A percentile compares a stretch with the other conserved stretches of the same genome.
Evolutionary conservation across 768 basidiomycete genomes (phyloP).

Genomic region (Agrocybe praecox): DNA sequence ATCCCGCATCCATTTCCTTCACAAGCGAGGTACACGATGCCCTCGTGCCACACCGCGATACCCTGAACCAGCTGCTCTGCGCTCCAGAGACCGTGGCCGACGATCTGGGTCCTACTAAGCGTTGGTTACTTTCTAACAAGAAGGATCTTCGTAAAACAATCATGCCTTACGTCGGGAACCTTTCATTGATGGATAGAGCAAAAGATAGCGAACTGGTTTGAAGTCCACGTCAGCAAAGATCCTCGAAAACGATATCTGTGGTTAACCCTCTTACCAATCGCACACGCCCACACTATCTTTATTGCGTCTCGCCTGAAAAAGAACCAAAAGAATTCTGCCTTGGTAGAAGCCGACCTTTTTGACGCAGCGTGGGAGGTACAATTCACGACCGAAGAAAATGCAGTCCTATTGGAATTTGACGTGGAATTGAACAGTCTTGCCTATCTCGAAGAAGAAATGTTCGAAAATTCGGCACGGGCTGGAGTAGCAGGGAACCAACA

Average conservation of each 20-base stretch:
- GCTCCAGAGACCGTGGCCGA: constrained; percentile 3
- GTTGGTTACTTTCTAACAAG: constrained; percentile 12
- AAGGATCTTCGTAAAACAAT: constrained; percentile 3
- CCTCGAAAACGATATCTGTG: constrained; percentile 1
- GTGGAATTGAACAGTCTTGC: constrained; percentile 23
- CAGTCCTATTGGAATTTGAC: constrained; percentile 12
- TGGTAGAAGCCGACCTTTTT: not conserved
- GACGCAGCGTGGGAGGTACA: constrained; percentile 8
- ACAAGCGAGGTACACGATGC: constrained; percentile 14
- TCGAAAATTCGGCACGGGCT: constrained; percentile 17
- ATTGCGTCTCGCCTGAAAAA: constrained; percentile 8
- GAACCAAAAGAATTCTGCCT: not conserved
- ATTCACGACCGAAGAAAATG: not conserved
- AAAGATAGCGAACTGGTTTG: constrained; percentile 26
- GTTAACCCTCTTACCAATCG: constrained; percentile 10
- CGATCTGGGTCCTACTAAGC: constrained; percentile 14
- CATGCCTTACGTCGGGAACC: constrained; percentile 15
- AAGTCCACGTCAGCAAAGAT: constrained; percentile 13
- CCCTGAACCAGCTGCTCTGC: constrained; percentile 9
- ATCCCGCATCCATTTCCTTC: constrained; percentile 19
- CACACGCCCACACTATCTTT: constrained; percentile 15
- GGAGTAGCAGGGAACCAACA: constrained; percentile 16
- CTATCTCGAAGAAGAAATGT: constrained; percentile 27
- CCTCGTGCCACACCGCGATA: constrained; percentile 5
- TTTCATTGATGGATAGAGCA: constrained; percentile 19